Evolutionary conservation across 2,329 filamentous ascomycete genomes (phyloP), one percentile per base, ranked within the genome.

Genomic region (Botrytis fragariae): DNA sequence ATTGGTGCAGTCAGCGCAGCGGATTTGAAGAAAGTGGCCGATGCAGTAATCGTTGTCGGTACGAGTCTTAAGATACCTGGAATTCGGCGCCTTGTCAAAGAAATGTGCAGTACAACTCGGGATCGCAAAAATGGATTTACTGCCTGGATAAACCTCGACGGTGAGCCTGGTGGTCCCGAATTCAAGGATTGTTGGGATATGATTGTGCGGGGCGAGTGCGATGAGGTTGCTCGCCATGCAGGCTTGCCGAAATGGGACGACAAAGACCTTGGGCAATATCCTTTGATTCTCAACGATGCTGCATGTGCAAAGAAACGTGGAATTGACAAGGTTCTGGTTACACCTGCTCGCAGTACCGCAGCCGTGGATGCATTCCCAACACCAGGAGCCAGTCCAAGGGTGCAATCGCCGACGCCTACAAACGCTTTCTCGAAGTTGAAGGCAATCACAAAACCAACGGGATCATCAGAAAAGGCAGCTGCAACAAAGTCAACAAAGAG

Each of bases 31-130:
- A 89, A 91, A 60, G 88, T 94, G 54, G 95, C 96, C 0, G 96
- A 98, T 81, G 95, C 95, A 29, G 88, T 99, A 39, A 90, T 99
- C 77, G 96, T 99, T 42, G 96, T 97, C 14, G 96, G 96, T 70
- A 99, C 96, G 3, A 98, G 93, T 74, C 85, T 99, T 78, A 98
- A 98, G 81, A 95, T 99, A 68, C 95, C 95, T 0, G 96, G 96
- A 14, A 94, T 98, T 61, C 90, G 93, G 75, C 89, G 95, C 71
- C 92, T 99, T 73, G 94, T 95, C 74, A 93, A 93, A 81, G 95
- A 98, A 82, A 90, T 98, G 87, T 98, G 94, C 81, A 90, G 91
- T 68, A 91, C 94, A 45, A 93, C 97, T n/a, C 89, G 95, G 75
- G 90, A 91, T 78, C 90, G 94, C 72, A 90, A 89, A 77, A 93